Conservation (phyloP, 371 early-diverging fungal genomes). For the Chytridium lagenaria region DNA sequence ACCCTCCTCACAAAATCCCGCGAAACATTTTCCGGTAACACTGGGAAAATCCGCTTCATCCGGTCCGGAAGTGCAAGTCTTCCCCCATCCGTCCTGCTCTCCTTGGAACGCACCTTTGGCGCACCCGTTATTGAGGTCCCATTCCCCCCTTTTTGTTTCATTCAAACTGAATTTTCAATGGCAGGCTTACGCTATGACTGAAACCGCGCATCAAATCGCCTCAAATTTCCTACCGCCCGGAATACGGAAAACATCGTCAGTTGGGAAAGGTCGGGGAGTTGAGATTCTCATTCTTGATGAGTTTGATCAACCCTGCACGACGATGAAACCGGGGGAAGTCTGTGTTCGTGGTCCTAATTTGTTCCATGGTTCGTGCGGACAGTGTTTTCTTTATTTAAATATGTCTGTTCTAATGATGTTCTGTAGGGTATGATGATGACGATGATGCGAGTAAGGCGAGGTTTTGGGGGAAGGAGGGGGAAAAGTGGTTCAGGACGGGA, state of each 20-base stretch:
- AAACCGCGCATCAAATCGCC: conserved; percentile 89
- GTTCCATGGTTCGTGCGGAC: conserved; percentile 35
- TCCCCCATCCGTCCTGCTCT: conserved; percentile 74
- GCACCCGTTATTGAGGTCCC: conserved; percentile 78
- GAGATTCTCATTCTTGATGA: conserved; percentile 77
- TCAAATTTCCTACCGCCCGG: conserved; percentile 82
- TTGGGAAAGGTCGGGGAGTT: conserved; percentile 83
- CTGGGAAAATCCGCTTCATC: conserved; percentile 72
- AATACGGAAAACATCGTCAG: conserved; percentile 73
- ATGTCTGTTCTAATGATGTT: neutral
- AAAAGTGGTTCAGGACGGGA: conserved; percentile 20
- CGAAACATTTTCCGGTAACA: conserved; percentile 46
- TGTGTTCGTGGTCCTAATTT: conserved; percentile 84
- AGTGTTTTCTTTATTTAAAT: neutral
- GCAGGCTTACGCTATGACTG: conserved; percentile 91
- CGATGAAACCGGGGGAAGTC: conserved; percentile 73
- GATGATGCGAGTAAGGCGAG: neutral
- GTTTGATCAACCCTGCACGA: conserved; percentile 53
- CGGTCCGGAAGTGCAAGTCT: conserved; percentile 84
- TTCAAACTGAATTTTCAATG: neutral
- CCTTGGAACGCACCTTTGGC: conserved; percentile 71
- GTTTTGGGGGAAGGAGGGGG: conserved; percentile 1
- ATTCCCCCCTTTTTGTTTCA: too few species aligned
- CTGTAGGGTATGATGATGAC: neutral
- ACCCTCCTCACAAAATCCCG: conserved; percentile 32